A percentile compares a stretch with the other conserved stretches of the same genome.
phyloP scores from a whole-genome alignment of 2,329 filamentous ascomycete species.

The Alternaria brassicicola region DNA sequence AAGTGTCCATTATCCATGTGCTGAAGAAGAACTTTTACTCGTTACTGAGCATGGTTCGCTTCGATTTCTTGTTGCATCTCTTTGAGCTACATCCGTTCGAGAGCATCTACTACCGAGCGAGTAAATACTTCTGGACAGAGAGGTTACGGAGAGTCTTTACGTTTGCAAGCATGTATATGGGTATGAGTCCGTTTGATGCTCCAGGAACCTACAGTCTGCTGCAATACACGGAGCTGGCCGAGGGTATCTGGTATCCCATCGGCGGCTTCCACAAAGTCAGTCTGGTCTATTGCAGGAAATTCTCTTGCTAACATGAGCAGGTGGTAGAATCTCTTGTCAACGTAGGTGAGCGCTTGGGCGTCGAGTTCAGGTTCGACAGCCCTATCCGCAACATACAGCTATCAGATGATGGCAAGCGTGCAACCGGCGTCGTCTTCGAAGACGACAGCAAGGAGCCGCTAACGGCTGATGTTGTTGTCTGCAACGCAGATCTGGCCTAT shows the following conservation, averaged over 20 bases:
- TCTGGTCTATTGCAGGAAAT: neutral
- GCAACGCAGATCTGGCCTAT: constrained; percentile 77
- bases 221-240: constrained; percentile 76
- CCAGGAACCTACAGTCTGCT: constrained; percentile 75
- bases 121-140: constrained; percentile 73
- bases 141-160: constrained; percentile 73
- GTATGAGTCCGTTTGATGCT: constrained; percentile 78
- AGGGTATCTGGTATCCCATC: constrained; percentile 77
- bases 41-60: constrained; percentile 62
- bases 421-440: constrained; percentile 65
- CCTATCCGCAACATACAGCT: constrained; percentile 64
- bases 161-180: constrained; percentile 83
- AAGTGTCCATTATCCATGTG: constrained; percentile 69
- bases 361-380: constrained; percentile 66
- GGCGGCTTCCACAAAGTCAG: constrained; percentile 71
- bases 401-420: constrained; percentile 58
- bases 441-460: constrained; percentile 61
- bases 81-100: constrained; percentile 72
- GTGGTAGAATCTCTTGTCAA: constrained; percentile 66
- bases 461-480: constrained; percentile 68
- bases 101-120: constrained; percentile 69
- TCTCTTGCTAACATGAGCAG: constrained; percentile 27
- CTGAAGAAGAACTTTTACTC: constrained; percentile 71
- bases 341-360: constrained; percentile 67
- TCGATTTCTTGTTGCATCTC: constrained; percentile 64